Evolutionary conservation across 2,329 filamentous ascomycete genomes (phyloP).

Genomic region (Aureobasidium sp.): DNA sequence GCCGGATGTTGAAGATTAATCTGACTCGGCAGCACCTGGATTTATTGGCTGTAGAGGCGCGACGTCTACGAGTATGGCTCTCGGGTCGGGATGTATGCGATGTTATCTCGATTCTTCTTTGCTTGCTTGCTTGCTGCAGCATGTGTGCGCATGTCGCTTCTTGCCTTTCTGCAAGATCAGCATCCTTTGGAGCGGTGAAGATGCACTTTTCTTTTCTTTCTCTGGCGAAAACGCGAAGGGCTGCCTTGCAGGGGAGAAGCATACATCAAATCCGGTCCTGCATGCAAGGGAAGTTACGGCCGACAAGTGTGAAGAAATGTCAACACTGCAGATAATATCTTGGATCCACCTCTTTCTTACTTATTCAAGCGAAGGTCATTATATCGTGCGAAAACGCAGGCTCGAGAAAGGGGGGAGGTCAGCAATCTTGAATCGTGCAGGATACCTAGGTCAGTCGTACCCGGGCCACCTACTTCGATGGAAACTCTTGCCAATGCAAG

Average conservation of each 20-base stretch:
- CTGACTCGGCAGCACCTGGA: too few relatives aligned
- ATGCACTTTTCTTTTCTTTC: not conserved
- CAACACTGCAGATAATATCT: not conserved
- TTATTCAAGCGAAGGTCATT: not conserved
- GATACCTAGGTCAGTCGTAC: constrained; percentile 6
- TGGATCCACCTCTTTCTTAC: not conserved
- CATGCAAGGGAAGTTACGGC: not conserved
- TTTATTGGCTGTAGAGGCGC: not conserved
- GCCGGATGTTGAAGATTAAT: not conserved
- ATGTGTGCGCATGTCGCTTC: not conserved
- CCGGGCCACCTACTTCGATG: not conserved
- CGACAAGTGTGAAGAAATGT: not conserved
- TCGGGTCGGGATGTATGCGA: not conserved
- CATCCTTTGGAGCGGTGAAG: not conserved
- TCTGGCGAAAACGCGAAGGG: not conserved
- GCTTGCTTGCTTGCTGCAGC: constrained; percentile 1
- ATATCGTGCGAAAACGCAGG: not conserved
- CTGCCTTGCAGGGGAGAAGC: not conserved
- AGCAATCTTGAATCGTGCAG: constrained; percentile 3
- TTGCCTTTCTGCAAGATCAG: not conserved
- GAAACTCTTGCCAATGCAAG: not conserved
- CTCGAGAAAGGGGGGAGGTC: not conserved
- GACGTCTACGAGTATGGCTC: not conserved
- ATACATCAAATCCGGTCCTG: not conserved
- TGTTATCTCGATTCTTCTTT: not conserved